Evolutionary conservation across 371 early-diverging fungal species (phyloP).

Genomic region (Actinomortierella ambigua): DNA sequence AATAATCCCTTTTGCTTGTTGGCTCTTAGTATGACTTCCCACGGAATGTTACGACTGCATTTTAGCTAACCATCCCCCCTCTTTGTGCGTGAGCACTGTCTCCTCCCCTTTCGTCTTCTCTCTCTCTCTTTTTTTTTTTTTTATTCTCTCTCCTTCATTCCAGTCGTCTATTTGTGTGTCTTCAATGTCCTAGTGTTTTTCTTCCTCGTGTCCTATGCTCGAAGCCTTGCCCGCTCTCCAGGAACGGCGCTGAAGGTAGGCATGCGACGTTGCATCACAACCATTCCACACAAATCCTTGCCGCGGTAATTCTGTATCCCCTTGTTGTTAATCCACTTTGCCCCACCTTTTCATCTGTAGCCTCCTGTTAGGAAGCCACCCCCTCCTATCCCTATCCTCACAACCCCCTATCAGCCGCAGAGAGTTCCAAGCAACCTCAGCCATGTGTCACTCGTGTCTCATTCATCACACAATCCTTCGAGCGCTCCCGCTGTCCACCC

Average conservation of each 20-base stretch:
- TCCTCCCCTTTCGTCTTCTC: background rate
- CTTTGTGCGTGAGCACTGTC: background rate
- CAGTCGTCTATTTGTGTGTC: conserved; percentile 23
- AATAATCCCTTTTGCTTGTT: background rate
- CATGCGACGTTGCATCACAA: background rate
- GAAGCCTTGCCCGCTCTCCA: conserved; percentile 25
- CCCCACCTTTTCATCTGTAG: conserved; percentile 4
- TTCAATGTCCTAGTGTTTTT: conserved; percentile 20
- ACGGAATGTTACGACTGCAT: background rate
- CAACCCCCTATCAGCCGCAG: conserved; percentile 32
- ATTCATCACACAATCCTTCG: background rate
- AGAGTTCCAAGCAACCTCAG: background rate
- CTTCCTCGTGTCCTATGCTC: conserved; percentile 32
- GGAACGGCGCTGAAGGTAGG: conserved; percentile 32
- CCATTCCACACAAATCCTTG: background rate
- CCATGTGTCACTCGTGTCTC: background rate
- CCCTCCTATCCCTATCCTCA: conserved; percentile 16
- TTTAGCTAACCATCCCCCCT: background rate
- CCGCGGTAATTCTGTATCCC: background rate
- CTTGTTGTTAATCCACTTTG: background rate
- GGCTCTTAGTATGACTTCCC: background rate
- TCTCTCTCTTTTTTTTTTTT: background rate
- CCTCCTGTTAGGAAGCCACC: conserved; percentile 21
- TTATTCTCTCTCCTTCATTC: background rate
- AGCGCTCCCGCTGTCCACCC: background rate